These are phyloP conservation scores for Marasmius fiardii DNA, from an alignment of 1,284 basidiomycete genomes.

Conservation along the genomic window DNA sequence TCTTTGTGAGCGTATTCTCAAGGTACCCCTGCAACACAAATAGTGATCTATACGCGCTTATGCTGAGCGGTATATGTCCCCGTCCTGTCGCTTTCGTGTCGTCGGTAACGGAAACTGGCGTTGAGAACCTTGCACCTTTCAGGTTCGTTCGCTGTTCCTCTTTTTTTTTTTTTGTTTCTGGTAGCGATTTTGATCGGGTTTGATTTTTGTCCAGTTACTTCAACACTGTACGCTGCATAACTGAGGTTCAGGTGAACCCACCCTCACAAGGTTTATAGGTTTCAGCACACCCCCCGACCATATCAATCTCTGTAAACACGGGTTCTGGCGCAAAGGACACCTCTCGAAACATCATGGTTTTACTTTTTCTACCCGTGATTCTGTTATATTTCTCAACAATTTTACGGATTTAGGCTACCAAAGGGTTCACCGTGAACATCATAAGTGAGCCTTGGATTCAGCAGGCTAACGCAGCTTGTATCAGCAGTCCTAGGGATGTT, in stretches of 20 bases:
- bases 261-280: no score
- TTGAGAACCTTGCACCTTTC: constrained; percentile 59
- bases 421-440: constrained; percentile 65
- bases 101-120: constrained; percentile 46
- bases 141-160: constrained; percentile 29
- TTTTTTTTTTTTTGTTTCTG: background rate
- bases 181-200: background rate
- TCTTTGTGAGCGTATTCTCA: background rate
- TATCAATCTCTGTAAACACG: constrained; percentile 49
- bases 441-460: constrained; percentile 70
- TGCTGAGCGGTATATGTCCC: constrained; percentile 61
- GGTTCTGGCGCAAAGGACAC: constrained; percentile 50
- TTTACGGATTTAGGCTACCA: constrained; percentile 30
- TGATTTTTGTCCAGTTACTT: background rate
- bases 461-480: constrained; percentile 57
- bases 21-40: background rate
- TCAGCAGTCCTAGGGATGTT: constrained; percentile 55
- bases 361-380: background rate
- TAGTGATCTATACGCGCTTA: constrained; percentile 41
- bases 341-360: constrained; percentile 46
- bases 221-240: background rate
- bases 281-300: constrained; percentile 50
- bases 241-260: no score
- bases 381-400: background rate
- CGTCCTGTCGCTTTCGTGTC: constrained; percentile 72